Evolutionary conservation across 75 land plant genomes (phyloP), one percentile per base, ranked within the genome.

Genomic region (Pseudotsuga menziesii): DNA sequence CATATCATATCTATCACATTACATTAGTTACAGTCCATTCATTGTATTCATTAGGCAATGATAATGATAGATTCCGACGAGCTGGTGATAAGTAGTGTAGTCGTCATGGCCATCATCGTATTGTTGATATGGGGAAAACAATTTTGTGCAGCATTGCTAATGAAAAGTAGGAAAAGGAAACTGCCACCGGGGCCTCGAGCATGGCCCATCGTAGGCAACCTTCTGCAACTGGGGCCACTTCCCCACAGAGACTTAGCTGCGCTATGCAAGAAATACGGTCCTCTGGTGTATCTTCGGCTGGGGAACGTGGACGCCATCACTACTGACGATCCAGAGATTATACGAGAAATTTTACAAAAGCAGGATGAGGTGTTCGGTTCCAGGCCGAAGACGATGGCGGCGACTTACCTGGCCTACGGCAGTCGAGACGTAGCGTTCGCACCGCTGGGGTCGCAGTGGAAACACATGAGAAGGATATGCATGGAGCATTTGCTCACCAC

Each of bases 401-500:
- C 90, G 0, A 66, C 75, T 11, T 90, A 86, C 57, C 73, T 95
- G 26, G 91, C 96, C 23, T 95, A 95, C 59, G 87, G 80, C 23
- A 87, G 86, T 69, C 78, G 81, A 4, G 93, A 95, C 75, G 88
- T 96, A 22, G 99, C 93, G 9, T 52, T 94, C 78, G 99, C 97
- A 4, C 99, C 99, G 0, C 52, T 92, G 26, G 97, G 94, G 59
- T 83, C 91, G 0, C 79, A 90, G 23, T 96, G 99, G 99, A 92
- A 90, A 83, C 82, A 91, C 32, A 78, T 91, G 91, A 76, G 99
- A 6, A 76, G 94, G 54, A 87, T 96, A 32, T 96, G 99, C 89
- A 90, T 96, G 94, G 92, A 90, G 80, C 85, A 94, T 54, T 82
- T 96, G 17, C 80, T 96, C 17, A 96, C 99, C 55, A 90, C 97